Base-by-base conservation (phyloP, 2,329 filamentous ascomycete genomes). In the Aspergillus pseudonomiae region DNA sequence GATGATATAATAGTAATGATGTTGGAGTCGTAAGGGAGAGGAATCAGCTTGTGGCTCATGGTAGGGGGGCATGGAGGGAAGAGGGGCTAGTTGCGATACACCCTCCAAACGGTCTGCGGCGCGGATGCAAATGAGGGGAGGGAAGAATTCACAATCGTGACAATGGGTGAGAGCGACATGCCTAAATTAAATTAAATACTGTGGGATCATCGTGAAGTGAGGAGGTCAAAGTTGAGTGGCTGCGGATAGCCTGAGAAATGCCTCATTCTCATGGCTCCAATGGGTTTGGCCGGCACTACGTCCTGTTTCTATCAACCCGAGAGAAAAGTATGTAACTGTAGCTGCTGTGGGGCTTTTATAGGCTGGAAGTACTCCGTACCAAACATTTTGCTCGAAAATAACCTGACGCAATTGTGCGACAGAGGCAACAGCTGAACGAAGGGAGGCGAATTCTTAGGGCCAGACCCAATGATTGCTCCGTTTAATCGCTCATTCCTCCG, bases 1-100 rank as follows among this genome's bases (percentile, higher is more conserved):
- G 61, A 96, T 83, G 67, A 98, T 89, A 82, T 92, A 96, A 59
- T 91, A 84, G 74, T 97, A 80, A 63, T 80, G 78, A 30, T 68
- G 67, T 12, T 36, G 57, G 9, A 67, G 60, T 9, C 63, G 65
- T 11, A 68, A 43, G 26, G 67, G 60, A 52, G 66, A 67, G 36
- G 62, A 50, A 24, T 65, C 59, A 21, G 50, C 45, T 28, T 52
- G 52, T 24, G 60, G 43, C 54, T 65, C 61, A 36, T 28, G 45
- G 36, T 55, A 36, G 2, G 52, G 59, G 46, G 58, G 63, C 63
- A 65, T 66, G 32, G 32, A 26, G 19, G 52, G 32, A 55, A 5
- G 32, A 26, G 19, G 21, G n/a, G 9, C 24, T 26, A n/a, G 43
- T 46, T n/a, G 19, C 0, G 43, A 32, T 6, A 36, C 21, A 55